Conservation (phyloP, 2,329 filamentous ascomycete species). For the Cadophora gregata region DNA sequence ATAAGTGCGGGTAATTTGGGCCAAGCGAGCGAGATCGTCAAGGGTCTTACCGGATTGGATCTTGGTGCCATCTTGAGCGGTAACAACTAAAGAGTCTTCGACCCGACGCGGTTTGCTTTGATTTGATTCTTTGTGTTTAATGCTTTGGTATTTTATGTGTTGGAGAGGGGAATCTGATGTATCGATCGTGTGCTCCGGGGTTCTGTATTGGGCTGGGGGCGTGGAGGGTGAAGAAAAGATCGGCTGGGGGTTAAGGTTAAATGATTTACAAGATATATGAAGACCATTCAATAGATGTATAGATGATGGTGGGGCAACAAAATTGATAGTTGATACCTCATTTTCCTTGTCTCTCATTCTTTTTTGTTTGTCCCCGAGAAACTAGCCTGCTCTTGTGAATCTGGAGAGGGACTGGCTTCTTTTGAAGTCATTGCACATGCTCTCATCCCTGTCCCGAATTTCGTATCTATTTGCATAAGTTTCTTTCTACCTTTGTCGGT, state of each 20-base stretch:
- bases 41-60: slow-evolving; percentile 16
- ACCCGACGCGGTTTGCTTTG: neutral
- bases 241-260: neutral
- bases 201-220: neutral
- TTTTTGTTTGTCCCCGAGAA: neutral
- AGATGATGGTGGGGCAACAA: neutral
- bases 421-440: too few relatives aligned
- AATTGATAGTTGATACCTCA: neutral
- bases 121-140: neutral
- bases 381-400: too few relatives aligned
- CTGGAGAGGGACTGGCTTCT: too few relatives aligned
- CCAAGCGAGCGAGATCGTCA: slow-evolving; percentile 1
- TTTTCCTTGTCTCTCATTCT: neutral
- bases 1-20: neutral
- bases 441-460: too few relatives aligned
- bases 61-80: slow-evolving; percentile 7
- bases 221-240: neutral
- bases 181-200: neutral
- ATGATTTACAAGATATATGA: neutral
- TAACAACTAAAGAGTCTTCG: neutral
- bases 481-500: too few relatives aligned
- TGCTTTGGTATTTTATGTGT: neutral
- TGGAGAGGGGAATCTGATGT: neutral
- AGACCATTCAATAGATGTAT: neutral
- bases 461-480: too few relatives aligned